These are phyloP conservation scores for Pythium phragmitis DNA, from an alignment of 352 stramenopile species.

Conservation along the genomic window DNA sequence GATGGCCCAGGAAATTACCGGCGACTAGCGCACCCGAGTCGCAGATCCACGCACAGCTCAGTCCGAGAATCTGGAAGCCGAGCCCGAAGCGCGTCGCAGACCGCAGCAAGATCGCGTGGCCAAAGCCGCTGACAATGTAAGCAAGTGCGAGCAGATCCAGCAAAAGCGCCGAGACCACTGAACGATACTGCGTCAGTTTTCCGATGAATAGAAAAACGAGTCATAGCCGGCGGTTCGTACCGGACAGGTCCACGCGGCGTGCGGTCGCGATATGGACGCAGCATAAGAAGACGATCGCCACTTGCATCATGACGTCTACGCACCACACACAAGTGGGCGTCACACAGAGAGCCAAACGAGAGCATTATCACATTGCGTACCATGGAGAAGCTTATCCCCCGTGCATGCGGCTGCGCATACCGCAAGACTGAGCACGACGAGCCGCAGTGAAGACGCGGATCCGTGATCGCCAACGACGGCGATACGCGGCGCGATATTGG, in stretches of 20 bases:
- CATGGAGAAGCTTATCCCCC: slow-evolving; percentile 15
- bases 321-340: not conserved
- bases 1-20: slow-evolving; percentile 49
- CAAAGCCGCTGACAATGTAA: slow-evolving; percentile 64
- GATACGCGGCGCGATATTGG: slow-evolving; percentile 34
- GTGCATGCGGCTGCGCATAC: slow-evolving; percentile 18
- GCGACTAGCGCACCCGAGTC: slow-evolving; percentile 62
- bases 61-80: slow-evolving; percentile 61
- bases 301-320: slow-evolving; percentile 38
- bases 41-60: slow-evolving; percentile 65
- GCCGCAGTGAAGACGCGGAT: slow-evolving; percentile 13
- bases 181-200: not conserved
- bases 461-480: not conserved
- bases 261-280: slow-evolving; percentile 39
- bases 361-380: not conserved
- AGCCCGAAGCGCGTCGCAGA: slow-evolving; percentile 48
- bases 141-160: slow-evolving; percentile 55
- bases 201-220: not conserved
- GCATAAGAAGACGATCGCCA: slow-evolving; percentile 32
- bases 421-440: slow-evolving; percentile 14
- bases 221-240: slow-evolving; percentile 15
- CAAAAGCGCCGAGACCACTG: slow-evolving; percentile 32
- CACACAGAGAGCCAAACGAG: not conserved
- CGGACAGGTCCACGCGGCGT: slow-evolving; percentile 40
- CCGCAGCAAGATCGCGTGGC: slow-evolving; percentile 58